Percentiles rank a stretch among this genome's conserved stretches.
These are phyloP conservation scores for Apiospora kogelbergensis DNA, from an alignment of 2,329 filamentous ascomycete species.

Conservation along the genomic window DNA sequence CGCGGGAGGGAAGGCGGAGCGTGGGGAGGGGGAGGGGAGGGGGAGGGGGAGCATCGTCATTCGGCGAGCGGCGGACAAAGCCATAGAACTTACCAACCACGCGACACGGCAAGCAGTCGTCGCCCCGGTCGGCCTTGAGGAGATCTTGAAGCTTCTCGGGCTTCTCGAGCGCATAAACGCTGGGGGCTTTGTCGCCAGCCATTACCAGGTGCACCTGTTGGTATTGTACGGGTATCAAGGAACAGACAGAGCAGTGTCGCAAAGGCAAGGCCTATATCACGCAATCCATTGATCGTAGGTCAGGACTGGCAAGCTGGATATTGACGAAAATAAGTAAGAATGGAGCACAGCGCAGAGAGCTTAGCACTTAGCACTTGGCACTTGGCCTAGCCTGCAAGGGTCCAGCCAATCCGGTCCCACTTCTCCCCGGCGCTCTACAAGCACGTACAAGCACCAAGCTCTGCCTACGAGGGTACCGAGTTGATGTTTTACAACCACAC, in stretches of 20 bases:
- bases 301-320: not conserved
- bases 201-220: conserved; percentile 27
- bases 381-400: not conserved
- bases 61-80: not conserved
- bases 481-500: too few species aligned
- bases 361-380: too few species aligned
- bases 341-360: too few species aligned
- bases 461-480: too few species aligned
- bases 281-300: not conserved
- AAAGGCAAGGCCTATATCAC: not conserved
- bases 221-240: not conserved
- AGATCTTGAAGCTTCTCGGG: conserved; percentile 62
- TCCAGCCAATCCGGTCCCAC: not conserved
- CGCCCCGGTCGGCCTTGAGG: conserved; percentile 54
- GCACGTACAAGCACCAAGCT: not conserved
- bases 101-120: conserved; percentile 71
- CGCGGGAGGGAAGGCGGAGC: not conserved
- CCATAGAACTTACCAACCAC: conserved; percentile 59
- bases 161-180: conserved; percentile 54
- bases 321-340: not conserved
- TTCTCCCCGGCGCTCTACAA: not conserved
- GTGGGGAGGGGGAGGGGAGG: conserved; percentile 8
- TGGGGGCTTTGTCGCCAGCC: conserved; percentile 49
- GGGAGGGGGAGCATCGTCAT: not conserved
- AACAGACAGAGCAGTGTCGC: not conserved